phyloP scores from a whole-genome alignment of 2,329 filamentous ascomycete species.

The Aspergillus versicolor region DNA sequence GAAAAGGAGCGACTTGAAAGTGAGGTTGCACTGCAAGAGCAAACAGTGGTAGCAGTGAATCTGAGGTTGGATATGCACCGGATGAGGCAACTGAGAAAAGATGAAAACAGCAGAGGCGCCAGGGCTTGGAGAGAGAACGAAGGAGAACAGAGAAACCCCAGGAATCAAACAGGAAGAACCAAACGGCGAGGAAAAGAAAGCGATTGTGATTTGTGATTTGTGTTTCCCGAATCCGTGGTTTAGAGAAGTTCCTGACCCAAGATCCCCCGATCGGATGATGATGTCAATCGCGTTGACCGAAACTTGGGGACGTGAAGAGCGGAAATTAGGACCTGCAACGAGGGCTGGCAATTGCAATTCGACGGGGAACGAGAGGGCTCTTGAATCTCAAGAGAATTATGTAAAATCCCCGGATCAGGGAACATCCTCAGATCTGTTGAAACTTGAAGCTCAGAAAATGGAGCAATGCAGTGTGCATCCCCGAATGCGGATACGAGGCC shows the following conservation, averaged over 20 bases:
- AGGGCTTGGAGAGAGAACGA: background rate
- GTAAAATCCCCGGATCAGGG: background rate
- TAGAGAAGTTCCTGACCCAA: background rate
- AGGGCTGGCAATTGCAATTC: background rate
- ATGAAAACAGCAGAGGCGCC: conserved; percentile 6
- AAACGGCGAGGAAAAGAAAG: background rate
- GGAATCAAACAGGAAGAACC: background rate
- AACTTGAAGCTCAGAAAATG: background rate
- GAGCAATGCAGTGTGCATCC: background rate
- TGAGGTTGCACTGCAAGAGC: background rate
- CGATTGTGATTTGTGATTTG: background rate
- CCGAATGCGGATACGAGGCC: conserved; percentile 1
- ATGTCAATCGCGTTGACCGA: background rate
- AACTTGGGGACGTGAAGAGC: background rate
- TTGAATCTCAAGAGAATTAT: background rate
- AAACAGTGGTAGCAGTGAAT: background rate
- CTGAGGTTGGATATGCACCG: background rate
- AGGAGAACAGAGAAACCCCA: background rate
- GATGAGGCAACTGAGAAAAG: conserved; percentile 5
- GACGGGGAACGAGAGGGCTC: background rate
- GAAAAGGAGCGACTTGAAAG: background rate
- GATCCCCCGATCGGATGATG: background rate
- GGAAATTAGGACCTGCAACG: background rate
- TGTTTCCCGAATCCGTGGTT: background rate
- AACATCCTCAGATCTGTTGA: no score